Evolutionary conservation across 805 yeast species (phyloP), one percentile per base, ranked within the genome.

Genomic region (Yamadazyma laniorum): DNA sequence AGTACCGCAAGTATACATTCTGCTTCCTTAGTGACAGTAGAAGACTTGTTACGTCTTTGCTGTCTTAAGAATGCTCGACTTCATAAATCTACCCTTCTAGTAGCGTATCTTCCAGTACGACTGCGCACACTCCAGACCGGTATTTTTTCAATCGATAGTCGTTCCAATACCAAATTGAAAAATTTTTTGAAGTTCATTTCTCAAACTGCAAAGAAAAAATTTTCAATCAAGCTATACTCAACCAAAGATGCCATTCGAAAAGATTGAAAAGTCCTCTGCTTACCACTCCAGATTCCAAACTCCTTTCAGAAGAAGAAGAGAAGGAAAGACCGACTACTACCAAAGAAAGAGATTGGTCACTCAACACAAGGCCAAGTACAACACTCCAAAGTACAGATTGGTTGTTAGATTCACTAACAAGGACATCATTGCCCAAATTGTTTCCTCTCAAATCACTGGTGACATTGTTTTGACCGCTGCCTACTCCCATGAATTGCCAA

Each of bases 271-370:
- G 82, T 74, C 79, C 68, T 82, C 95, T 65, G 91, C 97, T 58
- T 93, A 93, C 91, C 87, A 81, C 81, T 89, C 97, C 68, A 90
- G 99, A 74, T 93, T 82, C 95, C 99, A 93, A 81, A 93, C 99
- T 72, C 97, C 98, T 56, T 93, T 90, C 96, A 89, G 99, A 77
- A 90, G 99, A 83, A 87, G 99, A 85, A 87, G 95, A 73, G 97
- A 93, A 79, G 99, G 99, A 79, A 93, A 93, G 83, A 93, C 99
- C 70, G 99, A 93, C 75, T 93, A 90, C 95, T 93, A 90, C 83
- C 96, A 93, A 74, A 90, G 99, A 84, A 93, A 93, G 95, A 89
- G 98, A 80, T 80, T 93, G 69, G 93, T 93, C 66, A 80, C 97
- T 65, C 99, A 93, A 80, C 96, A 91, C 93, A 93, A 93, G 90